These are phyloP conservation scores for Abortiporus biennis DNA, from an alignment of 1,284 basidiomycete genomes.

Conservation along the genomic window DNA sequence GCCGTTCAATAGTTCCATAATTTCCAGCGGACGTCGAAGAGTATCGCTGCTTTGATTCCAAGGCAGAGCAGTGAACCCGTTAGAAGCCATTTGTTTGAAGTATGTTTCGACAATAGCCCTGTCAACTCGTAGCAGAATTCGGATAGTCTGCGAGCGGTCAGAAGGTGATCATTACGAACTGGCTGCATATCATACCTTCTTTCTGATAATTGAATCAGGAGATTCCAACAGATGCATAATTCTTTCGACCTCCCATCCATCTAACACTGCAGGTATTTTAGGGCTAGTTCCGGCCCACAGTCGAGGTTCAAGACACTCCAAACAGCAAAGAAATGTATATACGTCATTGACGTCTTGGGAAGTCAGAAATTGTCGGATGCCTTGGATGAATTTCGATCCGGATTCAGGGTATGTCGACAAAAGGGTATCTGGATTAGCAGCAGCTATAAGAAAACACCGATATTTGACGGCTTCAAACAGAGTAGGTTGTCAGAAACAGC, in stretches of 20 bases:
- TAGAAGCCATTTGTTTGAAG: conserved; percentile 35
- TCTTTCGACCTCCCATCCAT: conserved; percentile 62
- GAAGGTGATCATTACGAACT: conserved; percentile 3
- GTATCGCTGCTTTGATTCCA: conserved; percentile 31
- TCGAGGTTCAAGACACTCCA: conserved; percentile 47
- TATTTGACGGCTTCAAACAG: conserved; percentile 15
- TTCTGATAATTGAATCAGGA: conserved; percentile 50
- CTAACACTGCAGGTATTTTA: conserved; percentile 44
- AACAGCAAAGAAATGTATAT: conserved; percentile 58
- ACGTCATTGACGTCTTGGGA: conserved; percentile 53
- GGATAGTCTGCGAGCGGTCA: conserved; percentile 41
- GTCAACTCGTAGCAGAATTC: conserved; percentile 50
- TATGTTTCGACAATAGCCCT: conserved; percentile 48
- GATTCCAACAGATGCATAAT: conserved; percentile 62
- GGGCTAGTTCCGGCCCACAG: conserved; percentile 61
- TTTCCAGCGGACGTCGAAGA: conserved; percentile 48
- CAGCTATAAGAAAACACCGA: conserved; percentile 43
- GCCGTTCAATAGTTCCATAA: conserved; percentile 41
- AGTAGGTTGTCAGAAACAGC: background rate
- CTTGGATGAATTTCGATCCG: conserved; percentile 32
- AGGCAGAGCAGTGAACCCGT: conserved; percentile 28
- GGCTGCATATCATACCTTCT: conserved; percentile 36
- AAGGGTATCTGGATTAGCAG: conserved; percentile 25
- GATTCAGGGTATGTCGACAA: conserved; percentile 16
- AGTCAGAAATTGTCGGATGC: conserved; percentile 50